Base-by-base conservation (phyloP, 2,329 filamentous ascomycete species). In the Pseudonectria buxi region DNA sequence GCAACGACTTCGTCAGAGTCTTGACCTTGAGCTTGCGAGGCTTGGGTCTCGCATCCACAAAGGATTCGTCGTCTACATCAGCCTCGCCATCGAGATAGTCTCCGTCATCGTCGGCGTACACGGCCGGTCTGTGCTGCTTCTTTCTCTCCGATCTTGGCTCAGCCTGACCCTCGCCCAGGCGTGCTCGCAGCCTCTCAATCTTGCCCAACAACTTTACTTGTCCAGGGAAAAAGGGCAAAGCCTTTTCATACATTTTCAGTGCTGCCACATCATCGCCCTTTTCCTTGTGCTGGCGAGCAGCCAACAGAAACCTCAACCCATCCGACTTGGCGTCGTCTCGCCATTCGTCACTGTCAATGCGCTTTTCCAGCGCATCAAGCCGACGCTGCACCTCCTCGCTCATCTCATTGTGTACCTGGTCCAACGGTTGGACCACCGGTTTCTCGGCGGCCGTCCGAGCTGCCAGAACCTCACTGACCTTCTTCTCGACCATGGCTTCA, bases 401-500 rank as follows among this genome's bases (percentile, higher is more conserved):
- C 26, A 90, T 71, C 26, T 78, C 73, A 3, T 57, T 69, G 14
- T 57, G 55, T 6, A 39, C 41, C 37, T 54, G 54, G 39, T 62
- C 55, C 47, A 63, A 43, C 46, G 58, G 44, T 15, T 57, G 49
- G 10, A 59, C 50, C 24, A 54, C 45, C n/a, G 56, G 46, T 32
- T 58, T 56, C 40, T 72, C 62, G 12, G 71, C 63, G 28, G 81
- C 76, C 24, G 50, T 47, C 35, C 83, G 77, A n/a, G 82, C 81
- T 0, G 89, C 87, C 1, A 96, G 69, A 25, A 92, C 88, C 63
- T 95, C 88, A 40, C 83, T 82, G 1, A 96, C 86, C 53, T 94
- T 94, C 50, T 83, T 86, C 60, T 95, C 86, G 2, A 96, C 87
- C 64, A 95, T 80, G 26, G 88, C 86, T 57, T 95, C 89, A 41